Conservation (phyloP, 2,329 filamentous ascomycete species). For the Trichocomaceae sp. region DNA sequence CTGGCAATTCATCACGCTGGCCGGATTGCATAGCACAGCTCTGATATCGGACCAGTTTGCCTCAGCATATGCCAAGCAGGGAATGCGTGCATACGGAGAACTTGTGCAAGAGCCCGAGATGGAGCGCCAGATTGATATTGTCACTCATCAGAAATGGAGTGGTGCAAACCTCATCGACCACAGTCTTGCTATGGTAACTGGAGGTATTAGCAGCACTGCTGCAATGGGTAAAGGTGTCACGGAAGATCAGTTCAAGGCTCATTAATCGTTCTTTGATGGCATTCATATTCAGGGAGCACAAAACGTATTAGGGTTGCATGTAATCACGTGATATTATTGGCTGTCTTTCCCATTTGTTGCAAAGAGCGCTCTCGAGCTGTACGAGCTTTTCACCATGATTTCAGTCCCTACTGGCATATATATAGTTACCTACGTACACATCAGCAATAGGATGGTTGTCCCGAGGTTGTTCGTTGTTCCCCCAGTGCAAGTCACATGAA, state of each 20-base stretch:
- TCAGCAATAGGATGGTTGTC: neutral
- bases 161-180: constrained; percentile 94
- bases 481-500: neutral
- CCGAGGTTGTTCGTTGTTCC: neutral
- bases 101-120: constrained; percentile 98
- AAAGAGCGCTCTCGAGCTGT: neutral
- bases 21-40: constrained; percentile 90
- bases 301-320: constrained; percentile 2
- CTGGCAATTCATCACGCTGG: constrained; percentile 99
- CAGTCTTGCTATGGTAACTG: constrained; percentile 92
- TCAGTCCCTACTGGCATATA: neutral
- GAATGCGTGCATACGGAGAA: constrained; percentile 96
- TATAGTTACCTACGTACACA: neutral
- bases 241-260: constrained; percentile 82
- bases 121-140: constrained; percentile 80
- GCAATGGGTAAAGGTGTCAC: constrained; percentile 98
- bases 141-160: constrained; percentile 98
- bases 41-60: constrained; percentile 87
- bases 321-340: constrained; percentile 4
- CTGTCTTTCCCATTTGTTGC: neutral
- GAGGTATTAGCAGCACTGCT: constrained; percentile 82
- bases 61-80: constrained; percentile 68
- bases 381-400: neutral
- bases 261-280: constrained; percentile 4
- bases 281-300: neutral